Evolutionary conservation across 371 early-diverging fungal species (phyloP).

Genomic region (Nematocida parisii): DNA sequence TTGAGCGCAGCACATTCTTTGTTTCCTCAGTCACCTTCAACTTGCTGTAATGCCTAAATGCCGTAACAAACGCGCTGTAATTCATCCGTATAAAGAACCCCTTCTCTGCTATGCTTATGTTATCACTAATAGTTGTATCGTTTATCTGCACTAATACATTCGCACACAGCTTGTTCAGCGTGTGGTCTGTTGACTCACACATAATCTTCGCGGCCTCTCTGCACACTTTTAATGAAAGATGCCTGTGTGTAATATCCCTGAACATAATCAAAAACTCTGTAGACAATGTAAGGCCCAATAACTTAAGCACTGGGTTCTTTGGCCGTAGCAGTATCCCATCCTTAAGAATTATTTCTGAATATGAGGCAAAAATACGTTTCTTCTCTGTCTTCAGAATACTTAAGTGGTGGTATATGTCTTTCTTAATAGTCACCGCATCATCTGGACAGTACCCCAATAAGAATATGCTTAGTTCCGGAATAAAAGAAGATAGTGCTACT

Average conservation of each 20-base stretch:
- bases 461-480: conserved; percentile 57
- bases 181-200: conserved; percentile 47
- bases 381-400: conserved; percentile 50
- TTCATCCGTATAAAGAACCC: conserved; percentile 58
- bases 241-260: conserved; percentile 55
- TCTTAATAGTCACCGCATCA: conserved; percentile 53
- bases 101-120: conserved; percentile 54
- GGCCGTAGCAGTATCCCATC: conserved; percentile 57
- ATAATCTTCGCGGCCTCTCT: conserved; percentile 46
- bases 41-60: conserved; percentile 38
- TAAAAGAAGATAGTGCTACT: conserved; percentile 17
- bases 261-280: conserved; percentile 57
- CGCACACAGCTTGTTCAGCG: conserved; percentile 56
- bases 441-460: conserved; percentile 55
- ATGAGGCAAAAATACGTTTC: conserved; percentile 50
- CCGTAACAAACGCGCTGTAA: conserved; percentile 25
- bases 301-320: conserved; percentile 48
- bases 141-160: conserved; percentile 58
- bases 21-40: conserved; percentile 47
- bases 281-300: conserved; percentile 49
- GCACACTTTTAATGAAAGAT: conserved; percentile 53
- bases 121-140: conserved; percentile 56
- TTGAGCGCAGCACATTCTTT: conserved; percentile 52
- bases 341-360: conserved; percentile 56
- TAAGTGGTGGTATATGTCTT: conserved; percentile 59